Evolutionary conservation across 192 early-diverging fungal species (phyloP).

Genomic region (Podila epicladia): DNA sequence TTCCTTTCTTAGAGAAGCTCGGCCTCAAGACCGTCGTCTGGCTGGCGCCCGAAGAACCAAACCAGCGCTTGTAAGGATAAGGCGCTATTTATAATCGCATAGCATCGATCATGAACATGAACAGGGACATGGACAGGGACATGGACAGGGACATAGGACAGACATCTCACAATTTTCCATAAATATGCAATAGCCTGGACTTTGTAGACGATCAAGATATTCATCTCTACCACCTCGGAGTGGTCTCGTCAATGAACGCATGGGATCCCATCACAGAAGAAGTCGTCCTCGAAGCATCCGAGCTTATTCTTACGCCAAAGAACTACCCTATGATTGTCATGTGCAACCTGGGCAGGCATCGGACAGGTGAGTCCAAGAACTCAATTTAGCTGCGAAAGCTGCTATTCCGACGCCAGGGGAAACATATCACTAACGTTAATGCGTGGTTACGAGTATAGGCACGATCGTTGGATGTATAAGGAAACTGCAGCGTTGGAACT

Average conservation of each 20-base stretch:
- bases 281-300: conserved; percentile 90
- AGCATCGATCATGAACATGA: too few species aligned
- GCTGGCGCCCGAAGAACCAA: conserved; percentile 97
- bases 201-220: conserved; percentile 99
- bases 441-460: conserved; percentile 54
- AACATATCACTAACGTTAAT: neutral
- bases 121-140: too few species aligned
- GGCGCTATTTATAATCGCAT: neutral
- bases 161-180: too few species aligned
- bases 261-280: conserved; percentile 99
- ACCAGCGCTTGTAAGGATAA: conserved; percentile 85
- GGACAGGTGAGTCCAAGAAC: conserved; percentile 73
- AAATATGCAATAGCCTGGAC: conserved; percentile 67
- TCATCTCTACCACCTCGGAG: conserved; percentile 89
- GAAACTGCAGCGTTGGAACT: conserved; percentile 98
- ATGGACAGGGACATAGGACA: too few species aligned
- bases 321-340: conserved; percentile 98
- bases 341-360: conserved; percentile 97
- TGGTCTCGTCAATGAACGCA: conserved; percentile 84
- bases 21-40: conserved; percentile 94
- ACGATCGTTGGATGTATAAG: conserved; percentile 98
- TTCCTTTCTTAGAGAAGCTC: conserved; percentile 97
- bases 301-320: conserved; percentile 83
- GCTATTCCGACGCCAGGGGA: too few species aligned
- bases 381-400: neutral